Evolutionary conservation across 1,284 basidiomycete genomes (phyloP).

Genomic region (Paramarasmius palmivorus): DNA sequence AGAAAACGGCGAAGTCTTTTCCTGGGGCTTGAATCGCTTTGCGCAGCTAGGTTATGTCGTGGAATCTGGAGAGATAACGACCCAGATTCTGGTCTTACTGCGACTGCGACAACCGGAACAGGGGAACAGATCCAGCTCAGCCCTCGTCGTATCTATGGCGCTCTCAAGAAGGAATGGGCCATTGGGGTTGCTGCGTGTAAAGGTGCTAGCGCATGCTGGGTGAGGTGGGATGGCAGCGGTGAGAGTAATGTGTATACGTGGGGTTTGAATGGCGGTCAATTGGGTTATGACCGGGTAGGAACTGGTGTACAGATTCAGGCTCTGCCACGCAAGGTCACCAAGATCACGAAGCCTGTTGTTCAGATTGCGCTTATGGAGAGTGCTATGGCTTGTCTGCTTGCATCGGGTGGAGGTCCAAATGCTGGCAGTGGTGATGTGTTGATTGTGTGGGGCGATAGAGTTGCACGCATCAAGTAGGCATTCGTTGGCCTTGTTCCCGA

Average conservation of each 20-base stretch:
- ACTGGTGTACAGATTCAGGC: conserved; percentile 29
- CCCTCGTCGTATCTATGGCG: conserved; percentile 40
- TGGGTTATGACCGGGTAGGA: conserved; percentile 53
- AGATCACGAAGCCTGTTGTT: conserved; percentile 69
- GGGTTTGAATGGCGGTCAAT: conserved; percentile 94
- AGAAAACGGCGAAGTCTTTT: conserved; percentile 78
- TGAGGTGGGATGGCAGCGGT: conserved; percentile 37
- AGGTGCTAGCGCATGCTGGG: conserved; percentile 91
- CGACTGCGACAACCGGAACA: conserved; percentile 6
- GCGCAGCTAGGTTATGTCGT: conserved; percentile 88
- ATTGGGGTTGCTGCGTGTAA: conserved; percentile 87
- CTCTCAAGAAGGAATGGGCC: conserved; percentile 81
- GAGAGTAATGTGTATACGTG: conserved; percentile 83
- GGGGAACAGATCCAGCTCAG: conserved; percentile 14
- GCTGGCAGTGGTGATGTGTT: conserved; percentile 84
- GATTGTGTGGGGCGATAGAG: conserved; percentile 38
- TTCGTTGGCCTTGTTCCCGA: conserved; percentile 14
- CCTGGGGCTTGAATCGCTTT: conserved; percentile 91
- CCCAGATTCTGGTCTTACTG: not conserved
- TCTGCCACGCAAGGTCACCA: conserved; percentile 82
- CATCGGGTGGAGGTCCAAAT: conserved; percentile 12
- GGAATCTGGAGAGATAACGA: conserved; percentile 68
- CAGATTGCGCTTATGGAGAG: conserved; percentile 73
- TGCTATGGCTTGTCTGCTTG: conserved; percentile 14
- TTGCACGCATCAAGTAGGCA: conserved; percentile 70